A percentile compares a stretch with the other conserved stretches of the same genome.
Conservation (phyloP, 306 rosid genomes). For the Lagenaria siceraria region DNA sequence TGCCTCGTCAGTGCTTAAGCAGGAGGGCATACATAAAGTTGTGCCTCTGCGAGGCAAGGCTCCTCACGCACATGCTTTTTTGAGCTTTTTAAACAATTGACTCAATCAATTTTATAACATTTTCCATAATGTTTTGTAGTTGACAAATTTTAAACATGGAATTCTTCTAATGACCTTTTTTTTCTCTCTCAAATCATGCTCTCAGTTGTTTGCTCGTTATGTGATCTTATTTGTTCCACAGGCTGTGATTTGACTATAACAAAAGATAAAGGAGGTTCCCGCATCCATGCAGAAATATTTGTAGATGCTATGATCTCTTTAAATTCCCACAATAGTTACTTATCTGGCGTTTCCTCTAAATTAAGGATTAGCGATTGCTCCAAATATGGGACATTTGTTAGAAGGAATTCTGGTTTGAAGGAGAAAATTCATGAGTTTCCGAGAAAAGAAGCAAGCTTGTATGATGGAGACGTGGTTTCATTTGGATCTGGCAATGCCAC, state of each 20-base stretch:
- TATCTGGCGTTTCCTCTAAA: slow-evolving; percentile 16
- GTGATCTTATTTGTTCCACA: slow-evolving; percentile 17
- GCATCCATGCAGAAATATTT: slow-evolving; percentile 80
- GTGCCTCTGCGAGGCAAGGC: no score
- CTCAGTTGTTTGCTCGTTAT: neutral
- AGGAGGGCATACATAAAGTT: no score
- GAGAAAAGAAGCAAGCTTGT: slow-evolving; percentile 52
- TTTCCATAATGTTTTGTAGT: no score
- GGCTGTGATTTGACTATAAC: slow-evolving; percentile 74
- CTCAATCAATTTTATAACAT: no score
- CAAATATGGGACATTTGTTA: slow-evolving; percentile 69
- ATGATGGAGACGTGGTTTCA: slow-evolving; percentile 62
- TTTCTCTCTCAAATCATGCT: neutral
- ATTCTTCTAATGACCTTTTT: neutral
- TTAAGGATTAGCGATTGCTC: slow-evolving; percentile 64
- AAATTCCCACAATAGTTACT: slow-evolving; percentile 19
- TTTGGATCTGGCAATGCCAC: slow-evolving; percentile 87
- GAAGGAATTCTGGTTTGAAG: slow-evolving; percentile 35
- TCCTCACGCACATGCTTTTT: no score
- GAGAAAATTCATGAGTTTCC: slow-evolving; percentile 68
- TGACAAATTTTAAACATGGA: neutral
- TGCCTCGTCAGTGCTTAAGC: no score
- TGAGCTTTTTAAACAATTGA: no score
- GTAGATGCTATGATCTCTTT: slow-evolving; percentile 44
- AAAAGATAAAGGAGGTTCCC: slow-evolving; percentile 88